Conservation (phyloP, 2,329 filamentous ascomycete species). For the Epicoccum nigrum region DNA sequence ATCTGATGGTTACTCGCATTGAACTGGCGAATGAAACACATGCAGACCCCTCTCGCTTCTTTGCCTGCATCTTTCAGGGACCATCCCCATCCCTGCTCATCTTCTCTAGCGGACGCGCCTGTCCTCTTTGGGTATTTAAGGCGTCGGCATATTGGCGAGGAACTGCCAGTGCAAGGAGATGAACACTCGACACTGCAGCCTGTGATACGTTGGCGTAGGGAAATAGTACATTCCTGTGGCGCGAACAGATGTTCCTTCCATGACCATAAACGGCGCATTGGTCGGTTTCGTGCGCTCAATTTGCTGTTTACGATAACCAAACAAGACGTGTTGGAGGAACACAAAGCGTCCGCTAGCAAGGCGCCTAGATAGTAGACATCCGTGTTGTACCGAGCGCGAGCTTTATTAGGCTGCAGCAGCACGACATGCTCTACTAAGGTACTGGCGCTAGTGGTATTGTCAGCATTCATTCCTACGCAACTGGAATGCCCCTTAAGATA, state of each 20-base stretch:
- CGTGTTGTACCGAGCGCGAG: slow-evolving; percentile 1
- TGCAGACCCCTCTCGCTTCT: slow-evolving; percentile 5
- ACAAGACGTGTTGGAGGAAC: not conserved
- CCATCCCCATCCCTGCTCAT: slow-evolving; percentile 6
- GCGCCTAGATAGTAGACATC: slow-evolving; percentile 2
- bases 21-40: slow-evolving; percentile 2
- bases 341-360: not conserved
- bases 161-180: slow-evolving; percentile 9
- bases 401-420: slow-evolving; percentile 3
- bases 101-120: slow-evolving; percentile 3
- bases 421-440: not conserved
- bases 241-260: not conserved
- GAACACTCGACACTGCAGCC: slow-evolving; percentile 4
- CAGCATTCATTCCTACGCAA: slow-evolving; percentile 5
- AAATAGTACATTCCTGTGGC: not conserved
- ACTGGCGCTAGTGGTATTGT: not conserved
- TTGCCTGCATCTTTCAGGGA: slow-evolving; percentile 7
- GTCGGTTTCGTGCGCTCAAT: not conserved
- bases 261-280: not conserved
- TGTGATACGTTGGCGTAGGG: slow-evolving; percentile 10
- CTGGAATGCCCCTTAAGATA: slow-evolving; percentile 10
- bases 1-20: not conserved
- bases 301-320: not conserved
- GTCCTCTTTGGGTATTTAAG: slow-evolving; percentile 3
- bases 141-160: slow-evolving; percentile 9